These are phyloP conservation scores for Acanthamoeba healyi DNA, from an alignment of 208 protist species.

Conservation along the genomic window DNA sequence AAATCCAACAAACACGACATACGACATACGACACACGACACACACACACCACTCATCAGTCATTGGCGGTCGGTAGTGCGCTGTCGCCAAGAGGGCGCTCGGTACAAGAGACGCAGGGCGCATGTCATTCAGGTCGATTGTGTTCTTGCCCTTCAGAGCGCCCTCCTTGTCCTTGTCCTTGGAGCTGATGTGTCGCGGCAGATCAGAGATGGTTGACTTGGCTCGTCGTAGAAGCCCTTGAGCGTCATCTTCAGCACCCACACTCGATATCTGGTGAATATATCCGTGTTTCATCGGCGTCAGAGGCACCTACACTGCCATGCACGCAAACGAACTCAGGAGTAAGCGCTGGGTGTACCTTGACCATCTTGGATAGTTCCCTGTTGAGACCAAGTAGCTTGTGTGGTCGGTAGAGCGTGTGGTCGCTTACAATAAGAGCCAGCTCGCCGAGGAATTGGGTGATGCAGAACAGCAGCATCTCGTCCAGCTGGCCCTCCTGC, in stretches of 20 bases:
- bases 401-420: slow-evolving; percentile 37
- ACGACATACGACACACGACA: background rate
- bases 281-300: background rate
- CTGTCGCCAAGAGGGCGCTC: background rate
- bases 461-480: slow-evolving; percentile 53
- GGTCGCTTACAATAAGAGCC: slow-evolving; percentile 4
- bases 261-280: no score
- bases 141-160: background rate
- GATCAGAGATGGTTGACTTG: slow-evolving; percentile 34
- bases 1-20: background rate
- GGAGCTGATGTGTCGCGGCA: slow-evolving; percentile 25
- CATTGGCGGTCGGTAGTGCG: background rate
- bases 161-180: slow-evolving; percentile 54
- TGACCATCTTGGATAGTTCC: slow-evolving; percentile 8
- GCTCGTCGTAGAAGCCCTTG: background rate
- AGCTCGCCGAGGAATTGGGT: slow-evolving; percentile 28
- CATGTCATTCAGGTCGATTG: background rate
- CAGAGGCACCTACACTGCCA: background rate
- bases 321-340: background rate
- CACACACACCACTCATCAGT: background rate
- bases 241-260: background rate
- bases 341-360: background rate
- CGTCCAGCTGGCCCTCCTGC: slow-evolving; percentile 42
- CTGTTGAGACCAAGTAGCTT: slow-evolving; percentile 36
- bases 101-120: background rate